Evolutionary conservation across 306 rosid species (phyloP).

Genomic region (Neltuma alba): DNA sequence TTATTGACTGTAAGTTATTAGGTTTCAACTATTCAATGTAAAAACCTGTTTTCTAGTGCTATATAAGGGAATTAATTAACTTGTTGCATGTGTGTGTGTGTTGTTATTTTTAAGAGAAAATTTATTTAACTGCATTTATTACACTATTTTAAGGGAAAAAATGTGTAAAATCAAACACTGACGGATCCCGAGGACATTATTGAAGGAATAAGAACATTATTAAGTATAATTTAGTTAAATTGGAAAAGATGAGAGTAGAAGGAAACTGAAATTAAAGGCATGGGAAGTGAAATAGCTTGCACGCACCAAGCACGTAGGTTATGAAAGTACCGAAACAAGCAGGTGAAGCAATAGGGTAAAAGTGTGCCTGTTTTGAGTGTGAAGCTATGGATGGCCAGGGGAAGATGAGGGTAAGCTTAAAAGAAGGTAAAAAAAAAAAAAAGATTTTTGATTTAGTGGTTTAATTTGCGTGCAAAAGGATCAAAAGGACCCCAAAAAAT

Average conservation of each 20-base stretch:
- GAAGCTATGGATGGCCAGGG: neutral
- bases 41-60: too few relatives aligned
- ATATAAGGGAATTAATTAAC: too few relatives aligned
- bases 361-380: neutral
- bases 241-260: neutral
- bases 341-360: neutral
- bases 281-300: neutral
- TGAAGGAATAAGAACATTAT: too few relatives aligned
- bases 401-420: neutral
- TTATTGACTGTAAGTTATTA: too few relatives aligned
- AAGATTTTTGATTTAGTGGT: neutral
- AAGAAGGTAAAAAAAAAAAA: neutral
- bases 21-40: neutral
- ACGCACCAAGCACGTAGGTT: constrained; percentile 10
- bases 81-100: neutral
- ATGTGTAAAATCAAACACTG: too few relatives aligned
- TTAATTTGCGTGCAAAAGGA: constrained; percentile 3
- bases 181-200: too few relatives aligned
- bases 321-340: constrained; percentile 2
- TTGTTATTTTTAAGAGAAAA: too few relatives aligned
- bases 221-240: too few relatives aligned
- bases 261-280: neutral
- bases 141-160: too few relatives aligned
- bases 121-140: too few relatives aligned
- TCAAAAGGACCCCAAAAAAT: constrained; percentile 38